Evolutionary conservation across 164 flowering plant species (phyloP), one percentile per base, ranked within the genome.

Genomic region (Liquidambar formosana): DNA sequence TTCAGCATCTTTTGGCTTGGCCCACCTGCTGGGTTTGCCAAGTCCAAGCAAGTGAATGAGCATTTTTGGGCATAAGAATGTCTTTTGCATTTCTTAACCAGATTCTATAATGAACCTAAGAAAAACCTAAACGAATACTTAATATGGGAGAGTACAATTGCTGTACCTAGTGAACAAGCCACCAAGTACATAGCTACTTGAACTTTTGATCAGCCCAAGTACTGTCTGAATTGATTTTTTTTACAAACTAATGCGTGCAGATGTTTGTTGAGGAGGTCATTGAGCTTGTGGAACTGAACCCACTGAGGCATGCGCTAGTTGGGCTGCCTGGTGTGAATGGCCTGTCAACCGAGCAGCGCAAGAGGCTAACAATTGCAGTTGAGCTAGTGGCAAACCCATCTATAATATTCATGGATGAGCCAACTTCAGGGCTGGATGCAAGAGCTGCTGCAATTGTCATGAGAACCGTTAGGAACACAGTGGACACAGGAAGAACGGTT

Each of bases 291-390:
- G 82, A 81, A 46, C 70, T 82, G 28, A 61, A 69, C 44, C 53
- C 80, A 13, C 60, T 82, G 69, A 80, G 80, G 67, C 62, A 69
- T n/a, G 83, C 74, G n/a, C 71, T 82, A 8, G 85, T 82, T 21
- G 85, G 85, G 19, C 68, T 82, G 62, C 85, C 85, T 12, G 83
- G 85, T 10, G 77, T 79, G 4, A 80, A 56, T 61, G 85, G 85
- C 54, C 80, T 82, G 10, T 82, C 85, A 26, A 82, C 79, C 8
- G 85, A 82, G 76, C 85, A 82, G 66, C 71, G 85, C 5, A 82
- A 82, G 63, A 80, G 85, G 75, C 66, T 82, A 22, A 82, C 85
- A 11, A 82, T 82, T 52, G 85, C 81, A n/a, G 85, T 82, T 41
- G 85, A 82, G 74, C 76, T 82, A n/a, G 79, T 71, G 25, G 82